Percentiles rank a stretch among this genome's conserved stretches.
These are phyloP conservation scores for Thymus mandschuricus DNA, from an alignment of 257 asterid species.

Conservation along the genomic window DNA sequence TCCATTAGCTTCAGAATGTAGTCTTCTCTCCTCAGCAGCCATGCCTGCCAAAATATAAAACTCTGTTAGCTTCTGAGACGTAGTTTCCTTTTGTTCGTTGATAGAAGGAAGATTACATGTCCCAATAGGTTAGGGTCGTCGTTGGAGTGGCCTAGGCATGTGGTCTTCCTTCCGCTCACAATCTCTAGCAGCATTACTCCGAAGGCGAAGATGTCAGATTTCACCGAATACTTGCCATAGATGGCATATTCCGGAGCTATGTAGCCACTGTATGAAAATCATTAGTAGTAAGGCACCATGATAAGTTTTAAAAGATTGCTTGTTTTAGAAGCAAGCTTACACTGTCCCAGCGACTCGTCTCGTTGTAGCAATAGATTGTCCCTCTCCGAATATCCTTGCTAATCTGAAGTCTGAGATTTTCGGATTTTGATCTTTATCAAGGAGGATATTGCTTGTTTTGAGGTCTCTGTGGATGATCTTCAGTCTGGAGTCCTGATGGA, in stretches of 20 bases:
- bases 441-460: slow-evolving; percentile 52
- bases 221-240: slow-evolving; percentile 50
- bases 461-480: slow-evolving; percentile 54
- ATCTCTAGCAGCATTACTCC: slow-evolving; percentile 55
- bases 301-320: too few relatives aligned
- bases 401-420: slow-evolving; percentile 58
- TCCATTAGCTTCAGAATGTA: slow-evolving; percentile 40
- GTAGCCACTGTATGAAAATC: slow-evolving; percentile 45
- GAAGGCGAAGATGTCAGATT: slow-evolving; percentile 50
- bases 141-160: too few relatives aligned
- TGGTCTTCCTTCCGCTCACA: not conserved
- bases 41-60: slow-evolving; percentile 35
- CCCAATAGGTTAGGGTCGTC: too few relatives aligned
- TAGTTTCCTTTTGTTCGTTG: too few relatives aligned
- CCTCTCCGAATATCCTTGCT: slow-evolving; percentile 44
- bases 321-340: not conserved
- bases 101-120: too few relatives aligned
- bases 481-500: slow-evolving; percentile 54
- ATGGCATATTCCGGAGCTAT: slow-evolving; percentile 58
- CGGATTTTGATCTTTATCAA: slow-evolving; percentile 41
- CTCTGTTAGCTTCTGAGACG: not conserved
- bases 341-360: slow-evolving; percentile 10
- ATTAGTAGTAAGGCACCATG: too few relatives aligned
- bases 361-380: slow-evolving; percentile 39
- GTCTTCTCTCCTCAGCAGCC: slow-evolving; percentile 44